Evolutionary conservation across 495 filamentous ascomycete genomes (phyloP).

Genomic region (Cladorrhinum samala): DNA sequence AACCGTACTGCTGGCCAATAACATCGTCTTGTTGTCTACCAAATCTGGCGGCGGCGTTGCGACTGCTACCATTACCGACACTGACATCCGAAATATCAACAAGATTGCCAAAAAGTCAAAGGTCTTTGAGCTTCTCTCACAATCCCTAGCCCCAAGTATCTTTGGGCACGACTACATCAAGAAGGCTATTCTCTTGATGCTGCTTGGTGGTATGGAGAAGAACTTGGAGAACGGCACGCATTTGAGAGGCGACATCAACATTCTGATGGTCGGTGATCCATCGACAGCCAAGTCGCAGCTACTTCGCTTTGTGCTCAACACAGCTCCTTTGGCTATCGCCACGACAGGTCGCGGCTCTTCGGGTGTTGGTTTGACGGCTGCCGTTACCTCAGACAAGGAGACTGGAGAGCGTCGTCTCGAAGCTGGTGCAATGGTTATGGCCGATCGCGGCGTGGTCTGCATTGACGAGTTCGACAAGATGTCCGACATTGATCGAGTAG

Average conservation of each 20-base stretch:
- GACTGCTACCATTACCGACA: conserved; percentile 89
- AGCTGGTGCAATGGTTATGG: conserved; percentile 98
- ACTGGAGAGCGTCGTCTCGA: conserved; percentile 93
- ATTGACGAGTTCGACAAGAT: conserved; percentile 99
- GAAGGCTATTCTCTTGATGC: conserved; percentile 94
- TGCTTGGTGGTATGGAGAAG: conserved; percentile 97
- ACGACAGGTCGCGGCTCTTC: conserved; percentile 97
- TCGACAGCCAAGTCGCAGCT: conserved; percentile 98
- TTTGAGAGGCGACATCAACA: conserved; percentile 97
- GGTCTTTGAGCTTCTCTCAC: conserved; percentile 88
- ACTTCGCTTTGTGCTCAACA: conserved; percentile 95
- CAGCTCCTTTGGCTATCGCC: conserved; percentile 91
- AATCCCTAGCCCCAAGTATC: conserved; percentile 95
- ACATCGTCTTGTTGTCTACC: conserved; percentile 88
- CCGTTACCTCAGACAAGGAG: conserved; percentile 94
- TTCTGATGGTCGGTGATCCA: conserved; percentile 98
- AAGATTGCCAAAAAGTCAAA: conserved; percentile 94
- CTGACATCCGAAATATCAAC: conserved; percentile 97
- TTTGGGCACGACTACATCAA: conserved; percentile 98
- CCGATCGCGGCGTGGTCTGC: conserved; percentile 93
- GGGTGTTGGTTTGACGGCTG: conserved; percentile 95
- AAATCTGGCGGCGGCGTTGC: conserved; percentile 95
- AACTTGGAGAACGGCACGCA: conserved; percentile 98
- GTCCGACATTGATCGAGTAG: conserved; percentile 95
- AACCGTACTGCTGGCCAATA: conserved; percentile 89